A percentile compares a stretch with the other conserved stretches of the same genome.
phyloP scores from a whole-genome alignment of 2,329 filamentous ascomycete genomes.

The Colletotrichum incanum region DNA sequence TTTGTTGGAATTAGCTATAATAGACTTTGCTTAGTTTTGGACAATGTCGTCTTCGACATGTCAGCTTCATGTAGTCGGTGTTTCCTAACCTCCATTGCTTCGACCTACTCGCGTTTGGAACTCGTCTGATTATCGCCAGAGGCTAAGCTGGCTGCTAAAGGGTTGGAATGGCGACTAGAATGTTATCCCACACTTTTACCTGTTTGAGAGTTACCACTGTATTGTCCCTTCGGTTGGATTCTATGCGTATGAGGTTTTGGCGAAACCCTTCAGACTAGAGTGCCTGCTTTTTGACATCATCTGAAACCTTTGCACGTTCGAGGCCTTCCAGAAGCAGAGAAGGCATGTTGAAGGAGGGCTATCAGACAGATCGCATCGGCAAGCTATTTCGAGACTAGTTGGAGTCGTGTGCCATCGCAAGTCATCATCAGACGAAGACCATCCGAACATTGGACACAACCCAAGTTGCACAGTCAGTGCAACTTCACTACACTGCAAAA shows the following conservation, averaged over 20 bases:
- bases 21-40: neutral
- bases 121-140: no score
- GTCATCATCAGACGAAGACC: neutral
- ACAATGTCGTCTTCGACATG: no score
- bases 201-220: neutral
- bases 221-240: no score
- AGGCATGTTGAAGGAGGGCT: neutral
- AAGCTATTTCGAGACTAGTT: neutral
- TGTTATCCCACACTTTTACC: neutral
- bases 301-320: rapidly evolving
- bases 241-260: no score
- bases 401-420: neutral
- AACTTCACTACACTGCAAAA: neutral
- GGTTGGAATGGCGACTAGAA: neutral
- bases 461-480: neutral
- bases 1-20: neutral
- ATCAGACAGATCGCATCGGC: neutral
- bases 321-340: no score
- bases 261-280: neutral
- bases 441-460: no score
- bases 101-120: no score
- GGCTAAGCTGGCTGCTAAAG: neutral
- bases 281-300: neutral
- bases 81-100: no score
- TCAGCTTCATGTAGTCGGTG: no score